Evolutionary conservation across 2,329 filamentous ascomycete genomes (phyloP).

Genomic region (Cladosporium sp.): DNA sequence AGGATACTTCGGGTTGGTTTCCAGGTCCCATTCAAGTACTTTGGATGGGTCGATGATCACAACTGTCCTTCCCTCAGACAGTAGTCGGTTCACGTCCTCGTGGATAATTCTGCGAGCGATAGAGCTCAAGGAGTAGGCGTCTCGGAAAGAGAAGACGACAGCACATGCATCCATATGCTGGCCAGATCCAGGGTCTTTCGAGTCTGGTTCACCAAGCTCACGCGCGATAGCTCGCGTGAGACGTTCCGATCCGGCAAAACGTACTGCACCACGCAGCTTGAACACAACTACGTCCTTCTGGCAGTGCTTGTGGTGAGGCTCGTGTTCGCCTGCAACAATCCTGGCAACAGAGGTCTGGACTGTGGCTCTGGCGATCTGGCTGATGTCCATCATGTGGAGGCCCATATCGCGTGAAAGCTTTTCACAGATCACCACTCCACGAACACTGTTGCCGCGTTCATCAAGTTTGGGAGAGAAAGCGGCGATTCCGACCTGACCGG

Average conservation of each 20-base stretch:
- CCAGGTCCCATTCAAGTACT: slow-evolving; percentile 25
- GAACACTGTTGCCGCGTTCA: slow-evolving; percentile 27
- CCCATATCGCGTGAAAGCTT: slow-evolving; percentile 29
- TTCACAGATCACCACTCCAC: slow-evolving; percentile 27
- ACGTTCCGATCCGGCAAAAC: slow-evolving; percentile 26
- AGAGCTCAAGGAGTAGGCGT: slow-evolving; percentile 28
- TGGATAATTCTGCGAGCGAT: slow-evolving; percentile 25
- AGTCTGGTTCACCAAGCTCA: slow-evolving; percentile 23
- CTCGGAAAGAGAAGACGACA: slow-evolving; percentile 27
- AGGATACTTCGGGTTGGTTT: slow-evolving; percentile 22
- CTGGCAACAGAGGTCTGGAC: slow-evolving; percentile 24
- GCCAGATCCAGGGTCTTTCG: slow-evolving; percentile 24
- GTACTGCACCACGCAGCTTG: slow-evolving; percentile 28
- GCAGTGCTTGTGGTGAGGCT: slow-evolving; percentile 18
- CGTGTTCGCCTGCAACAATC: slow-evolving; percentile 18
- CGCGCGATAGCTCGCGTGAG: slow-evolving; percentile 25
- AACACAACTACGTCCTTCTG: slow-evolving; percentile 23
- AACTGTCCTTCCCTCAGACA: slow-evolving; percentile 21
- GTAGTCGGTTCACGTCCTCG: slow-evolving; percentile 24
- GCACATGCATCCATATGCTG: slow-evolving; percentile 27
- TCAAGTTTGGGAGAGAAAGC: slow-evolving; percentile 29
- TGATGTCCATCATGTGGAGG: slow-evolving; percentile 29
- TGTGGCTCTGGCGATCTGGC: slow-evolving; percentile 27
- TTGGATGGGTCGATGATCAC: slow-evolving; percentile 26
- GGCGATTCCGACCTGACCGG: slow-evolving; percentile 28